Percentiles rank a stretch among this genome's conserved stretches.
These are phyloP conservation scores for Helenozyma baotianmanensis DNA, from an alignment of 805 yeast genomes.

Conservation along the genomic window DNA sequence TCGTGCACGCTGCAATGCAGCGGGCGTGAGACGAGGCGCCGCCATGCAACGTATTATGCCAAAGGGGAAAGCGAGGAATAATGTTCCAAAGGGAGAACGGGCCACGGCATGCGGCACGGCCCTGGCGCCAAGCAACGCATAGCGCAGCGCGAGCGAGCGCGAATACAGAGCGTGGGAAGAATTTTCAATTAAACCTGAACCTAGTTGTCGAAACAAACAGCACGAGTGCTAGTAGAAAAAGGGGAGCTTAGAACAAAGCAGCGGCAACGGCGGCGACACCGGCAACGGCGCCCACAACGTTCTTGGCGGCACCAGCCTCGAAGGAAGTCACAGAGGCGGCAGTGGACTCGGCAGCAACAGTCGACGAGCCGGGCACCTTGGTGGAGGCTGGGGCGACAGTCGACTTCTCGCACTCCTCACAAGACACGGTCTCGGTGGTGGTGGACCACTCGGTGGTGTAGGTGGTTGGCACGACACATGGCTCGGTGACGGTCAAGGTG, in stretches of 20 bases:
- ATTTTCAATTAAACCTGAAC: too few relatives aligned
- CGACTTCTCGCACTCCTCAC: conserved; percentile 1
- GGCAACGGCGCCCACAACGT: conserved; percentile 22
- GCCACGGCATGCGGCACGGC: too few relatives aligned
- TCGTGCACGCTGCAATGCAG: too few relatives aligned
- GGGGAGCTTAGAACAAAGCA: conserved; percentile 17
- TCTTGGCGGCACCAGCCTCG: conserved; percentile 38
- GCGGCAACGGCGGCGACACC: conserved; percentile 21
- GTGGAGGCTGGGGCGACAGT: conserved; percentile 1
- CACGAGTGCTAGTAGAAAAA: too few relatives aligned
- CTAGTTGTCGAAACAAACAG: too few relatives aligned
- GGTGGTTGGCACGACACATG: conserved; percentile 28
- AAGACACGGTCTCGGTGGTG: conserved; percentile 1
- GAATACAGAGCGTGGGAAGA: too few relatives aligned
- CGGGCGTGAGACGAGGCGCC: too few relatives aligned
- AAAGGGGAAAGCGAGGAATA: too few relatives aligned
- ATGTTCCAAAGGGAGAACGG: too few relatives aligned
- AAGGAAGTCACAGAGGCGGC: conserved; percentile 11
- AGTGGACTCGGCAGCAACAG: conserved; percentile 6
- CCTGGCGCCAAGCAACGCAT: too few relatives aligned
- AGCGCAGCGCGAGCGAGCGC: too few relatives aligned
- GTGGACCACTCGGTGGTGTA: conserved; percentile 5
- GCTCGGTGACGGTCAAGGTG: conserved; percentile 33
- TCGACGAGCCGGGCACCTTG: conserved; percentile 2
- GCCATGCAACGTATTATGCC: too few relatives aligned